phyloP scores from a whole-genome alignment of 2,329 filamentous ascomycete species.

The Penicillium sp. region DNA sequence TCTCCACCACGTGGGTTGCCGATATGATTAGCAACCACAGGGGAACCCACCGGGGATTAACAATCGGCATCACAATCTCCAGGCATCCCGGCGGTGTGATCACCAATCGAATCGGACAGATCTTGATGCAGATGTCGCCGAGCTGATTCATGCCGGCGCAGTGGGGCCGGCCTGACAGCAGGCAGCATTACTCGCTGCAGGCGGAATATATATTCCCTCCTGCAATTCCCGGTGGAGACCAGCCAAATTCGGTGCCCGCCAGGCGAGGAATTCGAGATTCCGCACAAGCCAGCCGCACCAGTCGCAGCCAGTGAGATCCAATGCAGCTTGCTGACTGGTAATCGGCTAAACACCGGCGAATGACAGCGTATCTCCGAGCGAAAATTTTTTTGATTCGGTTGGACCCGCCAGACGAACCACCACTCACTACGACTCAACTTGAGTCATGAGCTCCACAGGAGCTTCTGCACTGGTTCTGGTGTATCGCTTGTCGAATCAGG shows the following conservation, averaged over 20 bases:
- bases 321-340: slow-evolving; percentile 3
- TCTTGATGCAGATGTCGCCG: slow-evolving; percentile 10
- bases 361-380: slow-evolving; percentile 7
- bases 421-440: slow-evolving; percentile 19
- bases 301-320: not conserved
- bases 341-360: slow-evolving; percentile 16
- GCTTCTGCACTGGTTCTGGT: slow-evolving; percentile 5
- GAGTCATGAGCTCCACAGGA: slow-evolving; percentile 27
- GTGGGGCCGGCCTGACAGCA: not conserved
- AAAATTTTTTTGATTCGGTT: slow-evolving; percentile 11
- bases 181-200: slow-evolving; percentile 10
- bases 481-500: too few species aligned
- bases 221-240: not conserved
- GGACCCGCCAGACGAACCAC: not conserved
- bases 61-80: too few species aligned
- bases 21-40: too few species aligned
- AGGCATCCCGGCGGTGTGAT: too few species aligned
- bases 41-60: too few species aligned
- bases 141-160: slow-evolving; percentile 9
- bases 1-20: too few species aligned
- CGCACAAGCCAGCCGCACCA: too few species aligned
- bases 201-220: slow-evolving; percentile 17
- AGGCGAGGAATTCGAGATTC: slow-evolving; percentile 4
- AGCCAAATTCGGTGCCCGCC: not conserved
- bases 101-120: not conserved